Evolutionary conservation across 306 rosid genomes (phyloP).

Genomic region (Elaeagnus macrophylla): DNA sequence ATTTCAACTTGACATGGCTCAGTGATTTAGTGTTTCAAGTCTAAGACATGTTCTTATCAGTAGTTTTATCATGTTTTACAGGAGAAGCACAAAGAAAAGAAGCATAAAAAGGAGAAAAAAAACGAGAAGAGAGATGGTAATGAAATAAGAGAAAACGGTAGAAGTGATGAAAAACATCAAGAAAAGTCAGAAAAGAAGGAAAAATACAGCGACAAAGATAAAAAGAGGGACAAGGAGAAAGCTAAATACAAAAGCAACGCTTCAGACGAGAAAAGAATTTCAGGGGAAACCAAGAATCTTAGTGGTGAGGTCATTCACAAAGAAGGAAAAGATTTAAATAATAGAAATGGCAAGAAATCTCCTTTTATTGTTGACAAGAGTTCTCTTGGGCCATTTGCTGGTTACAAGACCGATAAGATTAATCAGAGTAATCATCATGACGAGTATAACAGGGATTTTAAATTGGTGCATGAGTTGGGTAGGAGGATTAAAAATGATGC

Average conservation of each 20-base stretch:
- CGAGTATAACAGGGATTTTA: constrained; percentile 43
- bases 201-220: constrained; percentile 41
- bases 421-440: constrained; percentile 38
- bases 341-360: not conserved
- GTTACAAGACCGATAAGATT: constrained; percentile 45
- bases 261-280: constrained; percentile 46
- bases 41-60: constrained; percentile 2
- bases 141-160: constrained; percentile 68
- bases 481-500: constrained; percentile 48
- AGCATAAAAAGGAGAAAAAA: constrained; percentile 67
- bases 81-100: constrained; percentile 66
- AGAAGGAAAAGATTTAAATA: constrained; percentile 35
- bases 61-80: constrained; percentile 21
- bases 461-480: constrained; percentile 49
- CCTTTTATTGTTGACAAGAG: constrained; percentile 33
- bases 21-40: not conserved
- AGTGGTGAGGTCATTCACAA: constrained; percentile 39
- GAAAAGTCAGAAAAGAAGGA: constrained; percentile 74
- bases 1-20: too few relatives aligned
- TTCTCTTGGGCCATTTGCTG: constrained; percentile 33
- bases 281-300: constrained; percentile 31
- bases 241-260: constrained; percentile 37
- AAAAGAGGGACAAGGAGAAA: constrained; percentile 16
- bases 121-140: constrained; percentile 64
- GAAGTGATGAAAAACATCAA: constrained; percentile 55